Base-by-base conservation (phyloP, 345 rosid species). In the Triadica sebifera region DNA sequence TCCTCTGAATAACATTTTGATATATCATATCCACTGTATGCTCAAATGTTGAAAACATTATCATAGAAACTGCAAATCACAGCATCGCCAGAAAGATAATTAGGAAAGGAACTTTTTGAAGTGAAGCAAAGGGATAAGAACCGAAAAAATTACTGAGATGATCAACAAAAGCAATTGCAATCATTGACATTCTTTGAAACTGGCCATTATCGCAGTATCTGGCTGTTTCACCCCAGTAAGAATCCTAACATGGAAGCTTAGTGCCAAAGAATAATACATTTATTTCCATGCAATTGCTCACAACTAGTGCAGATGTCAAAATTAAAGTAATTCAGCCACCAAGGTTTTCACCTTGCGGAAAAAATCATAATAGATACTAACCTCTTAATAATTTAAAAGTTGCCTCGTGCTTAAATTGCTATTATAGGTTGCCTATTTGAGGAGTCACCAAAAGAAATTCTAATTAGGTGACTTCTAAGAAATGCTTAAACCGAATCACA, bases 41-140 rank as follows among this genome's bases (percentile, higher is more conserved):
- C 83, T 87, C 90, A 77, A 85, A 85, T 6, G 88, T 78, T 25
- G 90, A 80, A 66, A 87, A 87, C 88, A 85, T 87, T 50, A 83
- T 75, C 90, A 87, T 85, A 13, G 90, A 85, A 70, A 83, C 90
- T 87, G 90, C 69, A 67, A 65, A 60, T 22, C 73, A 84, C 53
- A 69, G 65, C 39, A 65, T 65, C 37, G 47, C 39, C 45, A 39
- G 52, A 8, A 15, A 74, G 66, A 43, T 5, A 39, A 25, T 50
- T 19, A 29, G 11, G n/a, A 59, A 64, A 74, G 6, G 22, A 22
- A 51, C 20, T 19, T 10, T 29, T 34, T 17, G 38, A 12, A 25
- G n/a, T 51, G 6, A 58, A 41, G 41, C 17, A 57, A 59, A 45
- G 37, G 16, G 12, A n/a, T 7, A 45, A 15, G 9, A 56, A 38